Conservation (phyloP, 345 rosid species). For the Dimocarpus longan region DNA sequence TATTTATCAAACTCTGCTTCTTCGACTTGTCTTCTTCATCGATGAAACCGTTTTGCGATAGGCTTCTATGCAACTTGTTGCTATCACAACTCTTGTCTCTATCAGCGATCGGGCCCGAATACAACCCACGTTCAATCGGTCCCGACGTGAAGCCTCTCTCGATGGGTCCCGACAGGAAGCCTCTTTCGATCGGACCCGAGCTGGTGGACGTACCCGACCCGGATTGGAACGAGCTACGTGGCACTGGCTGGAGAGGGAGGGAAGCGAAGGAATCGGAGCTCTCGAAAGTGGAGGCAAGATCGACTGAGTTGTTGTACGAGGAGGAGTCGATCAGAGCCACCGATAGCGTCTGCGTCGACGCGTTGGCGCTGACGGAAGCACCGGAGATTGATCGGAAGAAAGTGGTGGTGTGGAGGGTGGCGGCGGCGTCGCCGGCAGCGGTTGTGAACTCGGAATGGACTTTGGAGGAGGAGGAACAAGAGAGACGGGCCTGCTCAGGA, state of each 20-base stretch:
- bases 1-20: conserved; percentile 41
- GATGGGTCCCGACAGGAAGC: conserved; percentile 89
- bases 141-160: conserved; percentile 67
- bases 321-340: conserved; percentile 47
- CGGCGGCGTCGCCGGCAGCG: neutral
- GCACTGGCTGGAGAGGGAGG: conserved; percentile 85
- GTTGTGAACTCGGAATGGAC: conserved; percentile 50
- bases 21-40: conserved; percentile 29
- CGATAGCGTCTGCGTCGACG: conserved; percentile 67
- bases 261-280: conserved; percentile 88
- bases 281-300: conserved; percentile 74
- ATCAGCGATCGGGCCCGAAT: conserved; percentile 48
- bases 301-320: conserved; percentile 43
- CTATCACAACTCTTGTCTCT: conserved; percentile 20
- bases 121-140: conserved; percentile 51
- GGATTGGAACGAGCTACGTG: conserved; percentile 53
- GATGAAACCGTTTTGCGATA: conserved; percentile 46
- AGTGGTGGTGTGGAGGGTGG: conserved; percentile 36
- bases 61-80: conserved; percentile 46
- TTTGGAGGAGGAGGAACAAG: conserved; percentile 36
- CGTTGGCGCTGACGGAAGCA: conserved; percentile 91
- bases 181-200: conserved; percentile 92
- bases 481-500: conserved; percentile 47
- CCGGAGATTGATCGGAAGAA: conserved; percentile 92
- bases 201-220: conserved; percentile 47